Base-by-base conservation (phyloP, 2,329 filamentous ascomycete species). In the Rhexocercosporidium sp. region DNA sequence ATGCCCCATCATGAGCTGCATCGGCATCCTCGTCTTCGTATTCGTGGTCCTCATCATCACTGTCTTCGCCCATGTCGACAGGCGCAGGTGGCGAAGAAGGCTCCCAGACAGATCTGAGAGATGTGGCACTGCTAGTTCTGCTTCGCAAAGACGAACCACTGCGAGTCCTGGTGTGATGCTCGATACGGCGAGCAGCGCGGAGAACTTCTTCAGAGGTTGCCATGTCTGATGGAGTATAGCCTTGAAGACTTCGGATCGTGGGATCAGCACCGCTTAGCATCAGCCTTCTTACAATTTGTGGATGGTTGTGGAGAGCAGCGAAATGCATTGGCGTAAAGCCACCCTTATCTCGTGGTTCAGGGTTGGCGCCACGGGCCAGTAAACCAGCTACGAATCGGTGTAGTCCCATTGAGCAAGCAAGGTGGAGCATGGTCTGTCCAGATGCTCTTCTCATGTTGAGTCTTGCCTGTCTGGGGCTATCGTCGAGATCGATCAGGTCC, bases 241-340 rank as follows among this genome's bases (percentile, higher is more conserved):
- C 90, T 60, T 89, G 88, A 56, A 92, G 79, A 75, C 89, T 94
- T 71, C 89, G 85, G 67, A 92, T 83, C 53, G 85, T 88, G 37
- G 91, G 87, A 78, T 94, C 90, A 2, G 92, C 92, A 46, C 92
- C 91, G 47, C 88, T 86, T 27, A 91, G 83, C 71, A 94, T 88
- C 66, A 97, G 84, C 16, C 91, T 87, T 67, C 90, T 86, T 16
- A 95, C 90, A 71, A 96, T 93, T 75, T 93, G 89, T 12, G 87
- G 82, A 75, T 94, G 90, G 69, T 90, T 88, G 77, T 92, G 90
- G 75, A 96, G 85, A 29, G 91, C 89, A 22, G 93, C 93, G 76
- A 95, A 86, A 78, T 96, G 92, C 81, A 96, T 85, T 16, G 93
- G 89, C 4, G 92, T 93, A 78, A 93, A 95, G 25, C 93, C 93